Percentiles rank a stretch among this genome's conserved stretches.
These are phyloP conservation scores for Leishmania mexicana DNA, from an alignment of 208 protist species.

Conservation along the genomic window DNA sequence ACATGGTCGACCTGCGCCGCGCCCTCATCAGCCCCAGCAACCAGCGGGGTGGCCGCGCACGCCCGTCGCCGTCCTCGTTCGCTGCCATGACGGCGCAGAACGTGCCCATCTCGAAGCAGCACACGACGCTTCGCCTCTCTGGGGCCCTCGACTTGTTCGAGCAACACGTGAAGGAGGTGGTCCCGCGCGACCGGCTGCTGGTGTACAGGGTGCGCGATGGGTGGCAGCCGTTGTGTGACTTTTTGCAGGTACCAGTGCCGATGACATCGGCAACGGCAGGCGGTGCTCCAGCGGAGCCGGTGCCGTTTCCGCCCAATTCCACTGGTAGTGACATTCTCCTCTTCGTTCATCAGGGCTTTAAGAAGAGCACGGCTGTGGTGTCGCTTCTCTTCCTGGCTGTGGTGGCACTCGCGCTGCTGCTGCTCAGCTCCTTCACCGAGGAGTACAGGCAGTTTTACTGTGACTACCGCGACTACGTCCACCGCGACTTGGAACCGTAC, in stretches of 20 bases:
- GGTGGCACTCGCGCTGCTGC: conserved; percentile 36
- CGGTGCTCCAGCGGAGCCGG: conserved; percentile 9
- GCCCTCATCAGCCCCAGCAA: conserved; percentile 26
- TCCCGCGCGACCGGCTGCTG: conserved; percentile 78
- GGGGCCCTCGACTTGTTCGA: conserved; percentile 75
- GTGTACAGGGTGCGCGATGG: conserved; percentile 74
- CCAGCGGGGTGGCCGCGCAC: conserved; percentile 7
- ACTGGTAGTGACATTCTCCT: conserved; percentile 47
- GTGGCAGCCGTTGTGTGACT: conserved; percentile 80
- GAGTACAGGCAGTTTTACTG: conserved; percentile 34
- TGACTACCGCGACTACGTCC: conserved; percentile 32
- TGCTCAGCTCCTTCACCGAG: conserved; percentile 51
- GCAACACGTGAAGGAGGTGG: conserved; percentile 66
- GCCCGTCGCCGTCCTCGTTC: conserved; percentile 11
- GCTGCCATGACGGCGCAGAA: conserved; percentile 26
- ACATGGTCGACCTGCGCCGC: conserved; percentile 56
- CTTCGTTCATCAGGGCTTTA: conserved; percentile 43
- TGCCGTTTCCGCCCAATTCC: conserved; percentile 62
- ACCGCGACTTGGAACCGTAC: conserved; percentile 43
- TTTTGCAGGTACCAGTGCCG: conserved; percentile 58
- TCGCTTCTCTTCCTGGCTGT: conserved; percentile 31
- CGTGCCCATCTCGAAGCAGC: conserved; percentile 32
- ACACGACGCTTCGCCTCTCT: conserved; percentile 34
- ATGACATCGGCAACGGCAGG: neutral
- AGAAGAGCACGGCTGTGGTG: conserved; percentile 32